Evolutionary conservation across 495 filamentous ascomycete genomes (phyloP).

Genomic region (Penicillium maclennaniae): DNA sequence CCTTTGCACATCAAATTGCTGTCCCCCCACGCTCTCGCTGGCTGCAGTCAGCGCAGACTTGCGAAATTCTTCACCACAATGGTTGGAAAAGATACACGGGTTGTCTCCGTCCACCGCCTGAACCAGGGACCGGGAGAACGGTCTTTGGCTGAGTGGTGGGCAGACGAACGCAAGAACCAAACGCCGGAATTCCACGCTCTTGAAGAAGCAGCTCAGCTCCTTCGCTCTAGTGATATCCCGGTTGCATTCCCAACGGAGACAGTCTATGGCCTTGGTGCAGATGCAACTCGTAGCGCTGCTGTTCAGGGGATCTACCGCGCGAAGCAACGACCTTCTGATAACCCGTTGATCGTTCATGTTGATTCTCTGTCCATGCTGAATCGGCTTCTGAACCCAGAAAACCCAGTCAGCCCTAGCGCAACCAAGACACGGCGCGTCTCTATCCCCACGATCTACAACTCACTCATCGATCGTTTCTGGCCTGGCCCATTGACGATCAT

Average conservation of each 20-base stretch:
- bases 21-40: conserved; percentile 30
- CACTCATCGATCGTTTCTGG: conserved; percentile 84
- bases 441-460: conserved; percentile 78
- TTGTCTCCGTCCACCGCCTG: conserved; percentile 42
- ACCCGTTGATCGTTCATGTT: conserved; percentile 92
- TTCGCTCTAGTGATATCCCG: conserved; percentile 62
- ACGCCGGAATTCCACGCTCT: conserved; percentile 40
- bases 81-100: conserved; percentile 29
- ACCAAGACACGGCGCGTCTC: conserved; percentile 30
- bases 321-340: conserved; percentile 87
- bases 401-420: conserved; percentile 13
- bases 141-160: conserved; percentile 47
- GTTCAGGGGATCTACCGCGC: conserved; percentile 89
- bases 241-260: conserved; percentile 98
- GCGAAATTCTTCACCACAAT: conserved; percentile 25
- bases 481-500: conserved; percentile 92
- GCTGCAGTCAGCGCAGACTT: conserved; percentile 33
- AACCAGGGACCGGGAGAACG: conserved; percentile 36
- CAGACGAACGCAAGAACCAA: conserved; percentile 30
- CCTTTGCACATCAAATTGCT: conserved; percentile 30
- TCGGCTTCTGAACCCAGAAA: conserved; percentile 48
- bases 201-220: conserved; percentile 53
- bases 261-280: conserved; percentile 93
- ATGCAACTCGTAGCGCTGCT: conserved; percentile 79
- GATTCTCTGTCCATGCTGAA: conserved; percentile 76